Conservation (phyloP, 352 stramenopile species). For the Phytophthora podocarpi region DNA sequence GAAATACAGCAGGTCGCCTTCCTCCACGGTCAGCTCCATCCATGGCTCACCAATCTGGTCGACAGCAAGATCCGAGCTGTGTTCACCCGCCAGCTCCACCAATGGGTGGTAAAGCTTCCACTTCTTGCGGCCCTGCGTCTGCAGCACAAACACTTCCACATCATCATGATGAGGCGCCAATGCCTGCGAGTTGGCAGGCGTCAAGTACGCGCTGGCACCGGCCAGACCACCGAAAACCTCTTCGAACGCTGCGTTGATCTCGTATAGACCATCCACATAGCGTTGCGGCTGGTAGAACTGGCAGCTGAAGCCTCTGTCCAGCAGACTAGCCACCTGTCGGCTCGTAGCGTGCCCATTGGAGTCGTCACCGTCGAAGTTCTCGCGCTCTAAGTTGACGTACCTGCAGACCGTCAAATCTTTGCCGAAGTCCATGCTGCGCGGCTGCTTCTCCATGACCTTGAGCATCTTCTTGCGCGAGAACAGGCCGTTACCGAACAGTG, state of each 20-base stretch:
- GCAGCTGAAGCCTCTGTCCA: constrained; percentile 80
- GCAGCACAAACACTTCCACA: constrained; percentile 87
- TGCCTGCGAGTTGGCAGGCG: constrained; percentile 76
- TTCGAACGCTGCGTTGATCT: constrained; percentile 83
- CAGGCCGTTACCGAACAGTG: constrained; percentile 59
- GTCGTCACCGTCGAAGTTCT: constrained; percentile 73
- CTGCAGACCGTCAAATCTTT: constrained; percentile 79
- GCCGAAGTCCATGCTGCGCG: constrained; percentile 49
- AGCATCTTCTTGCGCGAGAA: constrained; percentile 80
- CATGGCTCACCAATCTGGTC: constrained; percentile 76
- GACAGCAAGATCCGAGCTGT: constrained; percentile 72
- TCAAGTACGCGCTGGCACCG: constrained; percentile 82
- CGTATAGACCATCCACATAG: constrained; percentile 75
- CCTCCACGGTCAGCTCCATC: constrained; percentile 84
- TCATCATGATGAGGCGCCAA: constrained; percentile 87
- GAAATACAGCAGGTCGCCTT: constrained; percentile 89
- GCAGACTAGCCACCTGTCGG: constrained; percentile 59
- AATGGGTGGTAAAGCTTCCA: constrained; percentile 88
- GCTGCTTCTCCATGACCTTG: constrained; percentile 59
- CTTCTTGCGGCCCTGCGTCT: constrained; percentile 88
- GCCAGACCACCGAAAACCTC: constrained; percentile 76
- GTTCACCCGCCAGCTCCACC: constrained; percentile 73
- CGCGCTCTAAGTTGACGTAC: constrained; percentile 68
- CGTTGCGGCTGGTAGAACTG: constrained; percentile 91
- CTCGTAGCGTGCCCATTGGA: constrained; percentile 51